Evolutionary conservation across 2,329 filamentous ascomycete species (phyloP), one percentile per base, ranked within the genome.

Genomic region (Trichoderma hamatum): DNA sequence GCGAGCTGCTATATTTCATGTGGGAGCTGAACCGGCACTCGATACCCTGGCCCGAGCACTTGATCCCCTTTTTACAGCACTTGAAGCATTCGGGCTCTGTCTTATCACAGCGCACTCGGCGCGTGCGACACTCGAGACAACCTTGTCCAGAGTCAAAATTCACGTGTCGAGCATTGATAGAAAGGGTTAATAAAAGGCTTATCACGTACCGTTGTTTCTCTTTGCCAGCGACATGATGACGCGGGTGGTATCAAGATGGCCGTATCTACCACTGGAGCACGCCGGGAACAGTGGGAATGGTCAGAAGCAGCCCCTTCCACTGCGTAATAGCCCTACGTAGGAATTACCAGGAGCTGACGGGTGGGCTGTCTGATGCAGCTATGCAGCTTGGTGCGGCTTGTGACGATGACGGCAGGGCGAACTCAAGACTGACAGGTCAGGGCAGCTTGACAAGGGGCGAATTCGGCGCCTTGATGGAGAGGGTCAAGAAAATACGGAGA

Each of bases 101-200:
- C 36, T 66, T 66, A 26, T 66, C 63, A 52, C 63, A 66, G 21
- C 63, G 63, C 52, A 66, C 63, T 66, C 63, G 63, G 63, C 63
- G 63, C 52, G 63, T 66, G 52, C 63, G 63, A 21, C 63, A 66
- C 19, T 66, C 63, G n/a, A 66, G 63, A 66, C 63, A 66, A 7
- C 63, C 63, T 66, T 28, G 52, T 56, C 26, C 21, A 49, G 52
- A 43, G 52, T 66, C 26, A 66, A 34, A 56, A 34, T 28, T 58
- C 43, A 34, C 52, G 52, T 49, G 26, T 39, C 19, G 43, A n/a
- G 16, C 14, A 49, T n/a, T 13, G 21, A 13, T 26, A 16, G 58
- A 24, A 66, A 6, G 4, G n/a, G 16, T 14, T n/a, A n/a, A 55
- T 4, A 19, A 39, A 26, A 6, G 11, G 39, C 39, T 16, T 11